Percentiles rank a stretch among this genome's conserved stretches.
Evolutionary conservation across 768 basidiomycete genomes (phyloP).

Genomic region (Auriscalpium orientale): DNA sequence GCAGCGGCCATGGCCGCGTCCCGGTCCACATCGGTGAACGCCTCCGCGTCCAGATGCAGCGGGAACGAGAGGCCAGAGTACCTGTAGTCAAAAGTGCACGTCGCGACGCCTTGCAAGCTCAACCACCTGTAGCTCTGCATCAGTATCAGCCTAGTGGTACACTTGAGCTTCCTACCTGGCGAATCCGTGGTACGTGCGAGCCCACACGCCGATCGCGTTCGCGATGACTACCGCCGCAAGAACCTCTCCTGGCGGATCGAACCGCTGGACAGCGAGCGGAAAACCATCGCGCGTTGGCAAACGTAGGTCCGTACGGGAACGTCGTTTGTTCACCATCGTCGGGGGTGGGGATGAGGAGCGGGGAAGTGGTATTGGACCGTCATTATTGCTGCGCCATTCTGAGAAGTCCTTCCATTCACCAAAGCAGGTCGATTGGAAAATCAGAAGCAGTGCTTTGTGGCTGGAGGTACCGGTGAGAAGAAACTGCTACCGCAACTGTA

Average conservation of each 20-base stretch:
- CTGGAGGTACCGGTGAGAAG: no score
- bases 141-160: not conserved
- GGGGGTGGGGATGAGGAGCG: no score
- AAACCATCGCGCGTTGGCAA: not conserved
- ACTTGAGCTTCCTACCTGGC: not conserved
- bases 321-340: not conserved
- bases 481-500: no score
- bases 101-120: not conserved
- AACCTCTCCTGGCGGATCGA: not conserved
- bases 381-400: no score
- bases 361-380: no score
- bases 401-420: no score
- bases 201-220: not conserved
- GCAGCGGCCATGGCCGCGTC: not conserved
- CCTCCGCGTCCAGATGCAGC: not conserved
- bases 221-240: not conserved
- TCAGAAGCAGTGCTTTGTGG: no score
- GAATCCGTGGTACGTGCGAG: not conserved
- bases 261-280: not conserved
- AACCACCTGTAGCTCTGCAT: not conserved
- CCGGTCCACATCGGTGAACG: not conserved
- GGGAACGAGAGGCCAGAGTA: not conserved
- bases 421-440: no score
- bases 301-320: not conserved
- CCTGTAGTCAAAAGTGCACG: not conserved